Evolutionary conservation across 2,329 filamentous ascomycete species (phyloP), one percentile per base, ranked within the genome.

Genomic region (Fusarium sp.): DNA sequence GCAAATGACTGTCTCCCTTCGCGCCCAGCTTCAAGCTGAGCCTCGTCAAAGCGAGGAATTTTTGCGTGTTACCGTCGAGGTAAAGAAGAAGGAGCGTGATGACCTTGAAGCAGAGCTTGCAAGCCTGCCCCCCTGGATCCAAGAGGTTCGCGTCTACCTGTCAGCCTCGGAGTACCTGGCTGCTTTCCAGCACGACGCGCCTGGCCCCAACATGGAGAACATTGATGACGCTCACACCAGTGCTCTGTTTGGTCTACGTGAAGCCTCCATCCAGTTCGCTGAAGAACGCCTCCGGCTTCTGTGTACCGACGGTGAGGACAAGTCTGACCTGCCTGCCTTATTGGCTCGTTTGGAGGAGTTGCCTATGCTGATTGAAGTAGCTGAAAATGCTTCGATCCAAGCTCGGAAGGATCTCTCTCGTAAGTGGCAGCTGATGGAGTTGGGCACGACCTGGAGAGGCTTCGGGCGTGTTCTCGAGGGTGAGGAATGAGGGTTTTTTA

Each of bases 1-100:
- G 7, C 19, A 0, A 11, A 41, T 15, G 4, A 41, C 3, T 14
- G 0, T 20, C 0, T 14, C 19, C 1, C 6, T 41, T 9, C 39
- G 1, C 19, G 1, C 19, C 11, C 6, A 41, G 11, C 39, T 41
- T 22, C 0, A 5, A 5, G 39, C 19, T 4, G 11, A 22, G 11
- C 19, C 39, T 15, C n/a, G n/a, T n/a, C n/a, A n/a, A n/a, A n/a
- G n/a, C n/a, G n/a, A n/a, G n/a, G n/a, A n/a, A n/a, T n/a, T n/a
- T n/a, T n/a, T n/a, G n/a, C 39, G 39, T 14, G 2, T 5, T 7
- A 41, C n/a, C 4, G 39, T 41, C 11, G 19, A 41, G 10, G 39
- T 19, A 4, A 20, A 11, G n/a, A 5, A 2, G 7, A 41, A 14
- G 4, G 6, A 7, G 11, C 9, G 19, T 11, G 8, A 14, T 4